Evolutionary conservation across 2,329 filamentous ascomycete genomes (phyloP).

Genomic region (Curvularia lunata): DNA sequence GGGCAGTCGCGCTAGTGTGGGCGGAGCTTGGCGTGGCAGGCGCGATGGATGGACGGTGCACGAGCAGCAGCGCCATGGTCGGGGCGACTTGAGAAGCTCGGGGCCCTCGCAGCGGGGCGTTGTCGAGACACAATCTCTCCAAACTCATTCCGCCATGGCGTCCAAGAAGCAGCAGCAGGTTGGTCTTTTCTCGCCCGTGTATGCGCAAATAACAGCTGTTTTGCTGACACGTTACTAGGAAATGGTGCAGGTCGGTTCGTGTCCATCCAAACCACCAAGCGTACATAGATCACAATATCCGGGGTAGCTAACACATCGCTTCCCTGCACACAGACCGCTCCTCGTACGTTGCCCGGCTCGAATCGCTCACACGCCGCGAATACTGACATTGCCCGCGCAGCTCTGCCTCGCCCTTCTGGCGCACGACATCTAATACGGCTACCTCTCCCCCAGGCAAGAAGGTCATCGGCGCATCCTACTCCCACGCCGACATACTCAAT

Average conservation of each 20-base stretch:
- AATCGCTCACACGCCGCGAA: not conserved
- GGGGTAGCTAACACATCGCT: slow-evolving; percentile 48
- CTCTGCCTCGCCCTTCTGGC: slow-evolving; percentile 89
- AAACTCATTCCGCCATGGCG: slow-evolving; percentile 45
- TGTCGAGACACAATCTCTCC: slow-evolving; percentile 8
- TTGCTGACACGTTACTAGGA: slow-evolving; percentile 66
- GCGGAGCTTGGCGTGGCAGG: slow-evolving; percentile 30
- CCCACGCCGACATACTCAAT: slow-evolving; percentile 92
- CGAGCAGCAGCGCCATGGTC: slow-evolving; percentile 12
- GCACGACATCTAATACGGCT: slow-evolving; percentile 56
- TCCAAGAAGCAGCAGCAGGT: slow-evolving; percentile 57
- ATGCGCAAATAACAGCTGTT: not conserved
- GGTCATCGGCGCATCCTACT: slow-evolving; percentile 93
- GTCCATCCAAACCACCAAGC: slow-evolving; percentile 30
- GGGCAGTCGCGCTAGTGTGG: slow-evolving; percentile 15
- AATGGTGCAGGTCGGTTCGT: slow-evolving; percentile 99
- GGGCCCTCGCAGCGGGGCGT: slow-evolving; percentile 25
- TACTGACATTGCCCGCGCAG: slow-evolving; percentile 56
- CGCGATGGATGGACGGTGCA: slow-evolving; percentile 14
- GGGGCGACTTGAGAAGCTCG: slow-evolving; percentile 19
- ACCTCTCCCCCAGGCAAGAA: slow-evolving; percentile 63
- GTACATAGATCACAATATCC: slow-evolving; percentile 32
- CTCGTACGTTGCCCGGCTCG: slow-evolving; percentile 38
- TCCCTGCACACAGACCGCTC: slow-evolving; percentile 42
- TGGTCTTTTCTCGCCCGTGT: slow-evolving; percentile 11